Base-by-base conservation (phyloP, 2,329 filamentous ascomycete genomes). In the Fusarium abutilonis region DNA sequence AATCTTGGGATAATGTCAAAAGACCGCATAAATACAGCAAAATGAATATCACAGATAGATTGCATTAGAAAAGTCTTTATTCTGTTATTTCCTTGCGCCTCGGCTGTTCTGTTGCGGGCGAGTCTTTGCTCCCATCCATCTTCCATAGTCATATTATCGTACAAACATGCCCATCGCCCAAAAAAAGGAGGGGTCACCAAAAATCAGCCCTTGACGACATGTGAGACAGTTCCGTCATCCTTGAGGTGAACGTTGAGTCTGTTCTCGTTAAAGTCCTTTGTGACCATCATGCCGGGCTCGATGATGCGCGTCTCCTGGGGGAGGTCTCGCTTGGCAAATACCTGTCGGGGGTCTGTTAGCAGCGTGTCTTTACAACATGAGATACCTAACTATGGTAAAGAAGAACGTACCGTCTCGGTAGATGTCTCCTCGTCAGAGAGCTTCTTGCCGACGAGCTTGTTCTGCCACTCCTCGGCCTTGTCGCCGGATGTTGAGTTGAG, bases 381-480 rank as follows among this genome's bases (percentile, higher is more conserved):
- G 19, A 19, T 4, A 19, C 19, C 19, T 19, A 19, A 4, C 19
- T 19, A 19, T 19, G 26, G 1, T 28, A 1, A 11, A 4, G 6
- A 5, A 2, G 15, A 43, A 66, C 80, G 51, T 75, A 88, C 86
- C 9, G 80, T 84, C 72, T 84, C 83, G 63, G 77, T 82, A 50
- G 79, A 79, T 15, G 55, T 11, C 15, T 75, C 72, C 9, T 68
- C 84, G n/a, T 70, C 85, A 10, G 80, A 80, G 11, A 88, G 74
- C 43, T 80, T 88, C 83, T 89, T 89, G 71, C 86, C 86, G 41
- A 86, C 81, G 5, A 89, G 78, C 79, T 87, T 87, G 75, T 81
- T 82, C 64, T 76, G 77, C 86, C 86, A 89, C 68, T 86, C 79
- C 56, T 85, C 78, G 32, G 80, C 84, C 75, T 80, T 79, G 72